phyloP scores from a whole-genome alignment of 371 early-diverging fungal species.

The Mycotypha africana region DNA sequence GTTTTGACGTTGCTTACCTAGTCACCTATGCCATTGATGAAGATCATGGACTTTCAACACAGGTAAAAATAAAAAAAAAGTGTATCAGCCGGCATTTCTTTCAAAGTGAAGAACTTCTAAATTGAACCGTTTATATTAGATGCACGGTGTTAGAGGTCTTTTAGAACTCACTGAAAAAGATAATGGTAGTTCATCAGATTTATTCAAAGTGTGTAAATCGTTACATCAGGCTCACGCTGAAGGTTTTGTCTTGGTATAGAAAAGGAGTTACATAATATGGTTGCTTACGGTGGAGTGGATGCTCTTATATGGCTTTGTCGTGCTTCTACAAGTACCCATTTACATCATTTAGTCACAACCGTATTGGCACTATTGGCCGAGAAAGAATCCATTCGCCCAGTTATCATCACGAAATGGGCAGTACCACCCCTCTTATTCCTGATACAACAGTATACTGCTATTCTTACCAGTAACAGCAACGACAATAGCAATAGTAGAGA shows the following conservation, averaged over 20 bases:
- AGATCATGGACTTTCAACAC: constrained; percentile 55
- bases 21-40: constrained; percentile 59
- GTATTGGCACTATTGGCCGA: constrained; percentile 46
- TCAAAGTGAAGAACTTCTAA: background rate
- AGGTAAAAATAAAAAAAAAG: constrained; percentile 26
- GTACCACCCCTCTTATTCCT: constrained; percentile 36
- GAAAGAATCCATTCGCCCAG: constrained; percentile 46
- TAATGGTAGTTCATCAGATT: constrained; percentile 39
- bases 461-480: too few species aligned
- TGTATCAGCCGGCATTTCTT: background rate
- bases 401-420: constrained; percentile 49
- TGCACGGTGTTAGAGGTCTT: constrained; percentile 60
- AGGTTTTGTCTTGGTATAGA: constrained; percentile 19
- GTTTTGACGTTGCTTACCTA: constrained; percentile 59
- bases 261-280: constrained; percentile 43
- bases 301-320: constrained; percentile 55
- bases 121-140: constrained; percentile 22
- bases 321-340: constrained; percentile 32
- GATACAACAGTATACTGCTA: constrained; percentile 19
- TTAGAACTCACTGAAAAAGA: constrained; percentile 53
- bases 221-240: background rate
- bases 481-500: too few species aligned
- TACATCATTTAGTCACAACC: constrained; percentile 50
- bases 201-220: too few species aligned
- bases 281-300: constrained; percentile 58